Evolutionary conservation across 2,329 filamentous ascomycete genomes (phyloP), one percentile per base, ranked within the genome.

Genomic region (Neofusicoccum sp.): DNA sequence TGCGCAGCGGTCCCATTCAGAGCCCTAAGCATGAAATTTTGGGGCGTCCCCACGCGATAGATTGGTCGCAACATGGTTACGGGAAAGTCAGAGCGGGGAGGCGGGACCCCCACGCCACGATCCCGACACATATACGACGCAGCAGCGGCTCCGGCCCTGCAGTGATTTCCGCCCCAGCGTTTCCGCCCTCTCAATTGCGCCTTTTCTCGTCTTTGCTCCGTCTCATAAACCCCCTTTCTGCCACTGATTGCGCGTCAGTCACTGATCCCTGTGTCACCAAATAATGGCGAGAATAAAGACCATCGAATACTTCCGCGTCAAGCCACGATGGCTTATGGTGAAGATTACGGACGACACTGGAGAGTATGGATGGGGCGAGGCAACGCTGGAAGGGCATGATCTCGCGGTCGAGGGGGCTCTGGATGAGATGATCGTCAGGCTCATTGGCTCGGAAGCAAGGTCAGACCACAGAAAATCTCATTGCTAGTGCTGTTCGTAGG

Each of bases 251-350:
- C n/a, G n/a, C n/a, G n/a, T n/a, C n/a, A n/a, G n/a, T n/a, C n/a
- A n/a, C n/a, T n/a, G n/a, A n/a, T n/a, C n/a, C n/a, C n/a, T n/a
- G n/a, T n/a, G n/a, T n/a, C n/a, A n/a, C 28, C 6, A 14, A 40
- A 66, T n/a, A 28, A 89, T 89, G 86, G 80, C 79, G 1, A 86
- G 84, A 63, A 89, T 90, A 67, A 79, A 82, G 63, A 79, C 69
- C 28, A 85, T 91, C 45, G 87, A 90, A 66, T 90, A 91, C 69
- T 91, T 90, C 70, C 83, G 88, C 16, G 85, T 91, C 8, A 86
- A 87, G 49, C 89, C 89, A 12, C 80, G 89, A 43, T 91, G 89
- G 89, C 79, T 92, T 1, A 90, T 91, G 65, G 89, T 91, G 65
- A 92, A 91, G 71, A 82, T 92, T 63, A 86, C 83, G 1, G 88